Conservation (phyloP, 768 basidiomycete genomes). For the Auricularia sp. region DNA sequence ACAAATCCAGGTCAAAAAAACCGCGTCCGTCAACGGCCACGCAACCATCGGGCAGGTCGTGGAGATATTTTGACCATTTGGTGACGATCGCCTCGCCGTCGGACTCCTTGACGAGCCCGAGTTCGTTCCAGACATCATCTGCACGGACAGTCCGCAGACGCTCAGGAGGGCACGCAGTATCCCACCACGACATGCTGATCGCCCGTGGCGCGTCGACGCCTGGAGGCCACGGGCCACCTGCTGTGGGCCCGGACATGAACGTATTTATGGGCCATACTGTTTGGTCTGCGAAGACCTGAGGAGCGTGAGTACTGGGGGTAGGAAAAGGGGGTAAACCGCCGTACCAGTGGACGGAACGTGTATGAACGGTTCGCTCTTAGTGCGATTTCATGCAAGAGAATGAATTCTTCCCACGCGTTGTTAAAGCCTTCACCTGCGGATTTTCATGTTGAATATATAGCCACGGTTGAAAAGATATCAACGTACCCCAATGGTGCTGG, state of each 20-base stretch:
- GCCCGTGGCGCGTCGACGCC: constrained; percentile 24
- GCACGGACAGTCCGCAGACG: constrained; percentile 15
- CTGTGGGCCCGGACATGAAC: constrained; percentile 28
- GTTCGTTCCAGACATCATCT: constrained; percentile 27
- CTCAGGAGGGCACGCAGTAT: neutral
- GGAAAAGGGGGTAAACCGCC: neutral
- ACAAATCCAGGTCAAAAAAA: neutral
- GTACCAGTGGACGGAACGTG: constrained; percentile 18
- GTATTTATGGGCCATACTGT: constrained; percentile 4
- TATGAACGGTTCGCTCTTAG: constrained; percentile 39
- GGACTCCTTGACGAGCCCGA: constrained; percentile 9
- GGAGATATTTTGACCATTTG: constrained; percentile 37
- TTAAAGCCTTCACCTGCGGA: constrained; percentile 44
- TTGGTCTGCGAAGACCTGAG: neutral
- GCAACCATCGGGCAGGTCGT: constrained; percentile 35
- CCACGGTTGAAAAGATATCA: neutral
- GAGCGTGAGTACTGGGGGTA: neutral
- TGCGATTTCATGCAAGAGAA: constrained; percentile 43
- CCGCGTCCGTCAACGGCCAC: constrained; percentile 29
- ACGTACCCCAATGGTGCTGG: neutral
- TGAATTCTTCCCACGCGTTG: constrained; percentile 49
- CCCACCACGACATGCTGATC: constrained; percentile 33
- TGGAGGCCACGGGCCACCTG: constrained; percentile 29
- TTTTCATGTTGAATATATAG: neutral
- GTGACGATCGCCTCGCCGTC: constrained; percentile 30